A percentile compares a stretch with the other conserved stretches of the same genome.
These are phyloP conservation scores for Beta vulgaris DNA, from an alignment of 148 eudicot species.

Conservation along the genomic window DNA sequence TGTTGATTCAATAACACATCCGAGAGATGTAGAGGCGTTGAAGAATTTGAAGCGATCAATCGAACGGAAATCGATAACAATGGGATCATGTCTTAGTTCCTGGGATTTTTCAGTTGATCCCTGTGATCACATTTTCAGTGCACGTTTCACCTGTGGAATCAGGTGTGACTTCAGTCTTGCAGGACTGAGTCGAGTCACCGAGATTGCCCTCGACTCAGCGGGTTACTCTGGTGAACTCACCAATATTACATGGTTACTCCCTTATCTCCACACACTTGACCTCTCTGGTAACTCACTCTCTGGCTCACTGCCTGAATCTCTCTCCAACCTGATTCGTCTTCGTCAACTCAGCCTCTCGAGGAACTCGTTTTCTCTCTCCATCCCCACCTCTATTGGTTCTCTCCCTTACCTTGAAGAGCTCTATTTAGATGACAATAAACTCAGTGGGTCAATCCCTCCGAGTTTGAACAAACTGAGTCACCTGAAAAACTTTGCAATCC, in stretches of 20 bases:
- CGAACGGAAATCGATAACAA: slow-evolving; percentile 21
- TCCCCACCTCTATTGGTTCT: slow-evolving; percentile 39
- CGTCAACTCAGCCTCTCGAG: slow-evolving; percentile 40
- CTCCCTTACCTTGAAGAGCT: slow-evolving; percentile 39
- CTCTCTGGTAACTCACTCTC: slow-evolving; percentile 39
- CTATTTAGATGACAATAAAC: slow-evolving; percentile 32
- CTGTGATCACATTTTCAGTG: slow-evolving; percentile 30
- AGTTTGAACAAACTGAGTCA: slow-evolving; percentile 34
- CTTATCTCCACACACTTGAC: slow-evolving; percentile 40
- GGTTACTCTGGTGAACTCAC: slow-evolving; percentile 41
- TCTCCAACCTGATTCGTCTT: slow-evolving; percentile 32
- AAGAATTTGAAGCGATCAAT: slow-evolving; percentile 25
- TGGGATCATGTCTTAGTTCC: slow-evolving; percentile 37
- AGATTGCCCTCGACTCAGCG: slow-evolving; percentile 41
- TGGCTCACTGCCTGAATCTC: slow-evolving; percentile 37
- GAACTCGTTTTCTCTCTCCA: slow-evolving; percentile 29
- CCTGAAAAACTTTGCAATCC: slow-evolving; percentile 36
- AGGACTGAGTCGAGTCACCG: slow-evolving; percentile 42
- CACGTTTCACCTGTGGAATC: slow-evolving; percentile 40
- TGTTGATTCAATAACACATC: slow-evolving; percentile 25
- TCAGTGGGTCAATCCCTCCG: slow-evolving; percentile 36
- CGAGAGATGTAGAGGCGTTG: slow-evolving; percentile 23
- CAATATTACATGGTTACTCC: slow-evolving; percentile 26
- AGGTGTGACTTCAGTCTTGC: slow-evolving; percentile 34
- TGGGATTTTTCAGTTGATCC: slow-evolving; percentile 44